Evolutionary conservation across 176 grass and related monocot genomes (phyloP).

Genomic region (Chrysopogon serrulatus): DNA sequence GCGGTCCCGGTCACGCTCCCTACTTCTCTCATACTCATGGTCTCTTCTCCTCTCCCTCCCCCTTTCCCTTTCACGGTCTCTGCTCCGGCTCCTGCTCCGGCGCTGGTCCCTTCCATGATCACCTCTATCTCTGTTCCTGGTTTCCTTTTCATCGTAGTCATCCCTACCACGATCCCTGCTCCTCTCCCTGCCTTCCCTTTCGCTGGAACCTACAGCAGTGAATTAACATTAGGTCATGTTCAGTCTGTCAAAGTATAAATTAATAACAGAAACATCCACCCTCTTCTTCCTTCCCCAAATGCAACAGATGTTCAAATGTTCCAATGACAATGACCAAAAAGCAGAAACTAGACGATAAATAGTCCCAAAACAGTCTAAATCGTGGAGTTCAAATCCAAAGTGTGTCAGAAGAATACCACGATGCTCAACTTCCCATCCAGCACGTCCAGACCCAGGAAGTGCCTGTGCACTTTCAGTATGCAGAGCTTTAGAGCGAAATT

Average conservation of each 20-base stretch:
- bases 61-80: conserved; percentile 56
- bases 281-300: neutral
- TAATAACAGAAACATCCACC: neutral
- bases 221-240: neutral
- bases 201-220: conserved; percentile 22
- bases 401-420: conserved; percentile 41
- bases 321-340: neutral
- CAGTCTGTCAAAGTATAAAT: neutral
- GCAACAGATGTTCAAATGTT: neutral
- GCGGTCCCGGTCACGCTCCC: conserved; percentile 37
- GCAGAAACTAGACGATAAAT: neutral
- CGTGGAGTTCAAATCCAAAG: neutral
- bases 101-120: conserved; percentile 41
- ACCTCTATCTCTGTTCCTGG: conserved; percentile 51
- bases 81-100: conserved; percentile 38
- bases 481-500: conserved; percentile 83
- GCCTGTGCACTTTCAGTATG: conserved; percentile 42
- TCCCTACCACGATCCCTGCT: conserved; percentile 47
- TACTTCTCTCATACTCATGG: conserved; percentile 35
- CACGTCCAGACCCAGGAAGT: conserved; percentile 65
- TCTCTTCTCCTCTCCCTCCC: conserved; percentile 53
- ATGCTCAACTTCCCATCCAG: conserved; percentile 74
- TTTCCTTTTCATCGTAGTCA: conserved; percentile 32
- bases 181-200: conserved; percentile 42
- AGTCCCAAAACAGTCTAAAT: neutral